Percentiles rank a stretch among this genome's conserved stretches.
Conservation (phyloP, 148 eudicot genomes). For the Diospyros kaki region DNA sequence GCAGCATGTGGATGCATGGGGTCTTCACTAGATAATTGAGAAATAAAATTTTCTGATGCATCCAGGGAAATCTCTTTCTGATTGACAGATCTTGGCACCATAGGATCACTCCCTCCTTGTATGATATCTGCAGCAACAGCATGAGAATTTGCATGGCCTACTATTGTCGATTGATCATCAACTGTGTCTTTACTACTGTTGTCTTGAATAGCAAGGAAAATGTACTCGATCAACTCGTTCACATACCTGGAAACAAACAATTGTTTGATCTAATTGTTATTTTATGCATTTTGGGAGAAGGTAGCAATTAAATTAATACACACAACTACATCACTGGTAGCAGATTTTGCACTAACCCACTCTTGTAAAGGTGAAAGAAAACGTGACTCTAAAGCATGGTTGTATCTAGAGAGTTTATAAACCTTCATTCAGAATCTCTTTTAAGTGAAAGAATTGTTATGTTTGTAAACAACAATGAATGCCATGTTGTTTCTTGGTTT, state of each 20-base stretch:
- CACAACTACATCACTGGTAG: neutral
- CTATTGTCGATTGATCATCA: conserved; percentile 41
- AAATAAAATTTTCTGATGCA: conserved; percentile 36
- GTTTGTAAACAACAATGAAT: no score
- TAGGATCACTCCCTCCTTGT: conserved; percentile 29
- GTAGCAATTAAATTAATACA: neutral
- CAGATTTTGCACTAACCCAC: conserved; percentile 1
- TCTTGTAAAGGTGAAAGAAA: neutral
- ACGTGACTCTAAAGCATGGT: neutral
- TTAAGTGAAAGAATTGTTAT: neutral
- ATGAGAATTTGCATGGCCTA: conserved; percentile 24
- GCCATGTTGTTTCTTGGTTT: no score
- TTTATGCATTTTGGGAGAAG: neutral
- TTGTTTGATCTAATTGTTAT: neutral
- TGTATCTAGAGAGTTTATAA: neutral
- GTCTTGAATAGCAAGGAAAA: conserved; percentile 52
- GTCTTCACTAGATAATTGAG: conserved; percentile 32
- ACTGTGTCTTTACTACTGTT: conserved; percentile 38
- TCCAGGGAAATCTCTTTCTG: conserved; percentile 24
- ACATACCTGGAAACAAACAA: conserved; percentile 52
- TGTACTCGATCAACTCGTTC: conserved; percentile 80
- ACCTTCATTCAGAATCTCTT: neutral
- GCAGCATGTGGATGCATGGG: conserved; percentile 48
- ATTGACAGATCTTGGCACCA: conserved; percentile 19
- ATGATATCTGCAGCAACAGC: conserved; percentile 27